Conservation (phyloP, 257 asterid genomes). For the Phtheirospermum japonicum region DNA sequence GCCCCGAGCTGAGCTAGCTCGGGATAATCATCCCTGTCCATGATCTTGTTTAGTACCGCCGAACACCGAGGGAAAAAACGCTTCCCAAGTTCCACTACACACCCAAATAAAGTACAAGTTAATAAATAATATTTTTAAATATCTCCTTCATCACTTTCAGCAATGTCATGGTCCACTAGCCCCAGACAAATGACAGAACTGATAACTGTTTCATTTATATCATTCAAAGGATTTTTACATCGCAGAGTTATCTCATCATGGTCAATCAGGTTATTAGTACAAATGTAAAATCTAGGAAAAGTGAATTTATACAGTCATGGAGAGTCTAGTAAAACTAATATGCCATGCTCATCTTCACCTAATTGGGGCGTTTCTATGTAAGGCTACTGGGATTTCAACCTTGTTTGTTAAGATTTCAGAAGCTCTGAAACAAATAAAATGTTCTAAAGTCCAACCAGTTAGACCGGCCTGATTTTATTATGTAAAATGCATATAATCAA, state of each 20-base stretch:
- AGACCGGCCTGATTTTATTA: no score
- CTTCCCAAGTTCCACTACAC: conserved; percentile 91
- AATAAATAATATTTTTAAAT: background rate
- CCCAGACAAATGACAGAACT: background rate
- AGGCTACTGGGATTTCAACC: background rate
- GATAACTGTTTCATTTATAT: background rate
- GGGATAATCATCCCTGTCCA: conserved; percentile 77
- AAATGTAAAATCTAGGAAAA: conserved; percentile 10
- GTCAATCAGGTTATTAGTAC: background rate
- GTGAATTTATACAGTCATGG: background rate
- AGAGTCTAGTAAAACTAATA: background rate
- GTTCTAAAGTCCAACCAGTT: no score
- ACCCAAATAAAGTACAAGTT: conserved; percentile 7
- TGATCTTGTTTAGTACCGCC: conserved; percentile 70
- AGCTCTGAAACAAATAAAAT: no score
- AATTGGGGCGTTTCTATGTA: background rate
- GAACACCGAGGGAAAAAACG: conserved; percentile 97
- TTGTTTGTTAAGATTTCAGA: conserved; percentile 1
- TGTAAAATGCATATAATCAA: no score
- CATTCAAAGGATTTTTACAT: conserved; percentile 10
- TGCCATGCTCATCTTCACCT: background rate
- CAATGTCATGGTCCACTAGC: background rate
- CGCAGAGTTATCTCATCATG: no score
- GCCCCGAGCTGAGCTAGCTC: conserved; percentile 65
- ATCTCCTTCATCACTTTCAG: conserved; percentile 2